A percentile compares a stretch with the other conserved stretches of the same genome.
Evolutionary conservation across 1,139 yeast genomes (phyloP).

Genomic region (Groenewaldozyma sp.): DNA sequence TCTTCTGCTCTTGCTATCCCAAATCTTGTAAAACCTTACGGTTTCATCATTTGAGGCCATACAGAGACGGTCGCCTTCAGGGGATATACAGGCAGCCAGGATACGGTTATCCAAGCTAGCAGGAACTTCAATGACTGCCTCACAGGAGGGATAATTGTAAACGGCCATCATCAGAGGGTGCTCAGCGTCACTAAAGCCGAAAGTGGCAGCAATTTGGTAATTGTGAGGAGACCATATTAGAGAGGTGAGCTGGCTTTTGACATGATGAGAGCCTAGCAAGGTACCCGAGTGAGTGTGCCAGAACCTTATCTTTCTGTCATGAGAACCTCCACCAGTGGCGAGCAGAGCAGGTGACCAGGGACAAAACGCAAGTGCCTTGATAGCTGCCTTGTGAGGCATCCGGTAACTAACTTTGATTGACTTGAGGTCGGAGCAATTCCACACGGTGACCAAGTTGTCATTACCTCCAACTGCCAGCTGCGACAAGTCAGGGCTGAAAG

Average conservation of each 20-base stretch:
- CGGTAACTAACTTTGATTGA: slow-evolving; percentile 16
- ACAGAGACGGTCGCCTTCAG: slow-evolving; percentile 51
- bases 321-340: slow-evolving; percentile 88
- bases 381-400: slow-evolving; percentile 30
- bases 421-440: slow-evolving; percentile 13
- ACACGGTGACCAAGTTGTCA: slow-evolving; percentile 26
- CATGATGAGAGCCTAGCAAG: slow-evolving; percentile 42
- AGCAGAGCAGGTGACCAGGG: slow-evolving; percentile 54
- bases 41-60: slow-evolving; percentile 73
- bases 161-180: slow-evolving; percentile 43
- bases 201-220: slow-evolving; percentile 65
- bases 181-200: slow-evolving; percentile 59
- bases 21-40: slow-evolving; percentile 59
- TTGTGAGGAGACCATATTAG: slow-evolving; percentile 61
- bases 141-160: slow-evolving; percentile 60
- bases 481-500: slow-evolving; percentile 18
- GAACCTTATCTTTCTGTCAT: slow-evolving; percentile 68
- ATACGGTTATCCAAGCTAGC: slow-evolving; percentile 45
- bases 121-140: slow-evolving; percentile 41
- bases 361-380: slow-evolving; percentile 64
- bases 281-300: slow-evolving; percentile 84
- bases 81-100: slow-evolving; percentile 57
- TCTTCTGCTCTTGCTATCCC: slow-evolving; percentile 32
- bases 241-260: slow-evolving; percentile 71
- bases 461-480: slow-evolving; percentile 29